Conservation (phyloP, 257 asterid species). For the Buddleja alternifolia region DNA sequence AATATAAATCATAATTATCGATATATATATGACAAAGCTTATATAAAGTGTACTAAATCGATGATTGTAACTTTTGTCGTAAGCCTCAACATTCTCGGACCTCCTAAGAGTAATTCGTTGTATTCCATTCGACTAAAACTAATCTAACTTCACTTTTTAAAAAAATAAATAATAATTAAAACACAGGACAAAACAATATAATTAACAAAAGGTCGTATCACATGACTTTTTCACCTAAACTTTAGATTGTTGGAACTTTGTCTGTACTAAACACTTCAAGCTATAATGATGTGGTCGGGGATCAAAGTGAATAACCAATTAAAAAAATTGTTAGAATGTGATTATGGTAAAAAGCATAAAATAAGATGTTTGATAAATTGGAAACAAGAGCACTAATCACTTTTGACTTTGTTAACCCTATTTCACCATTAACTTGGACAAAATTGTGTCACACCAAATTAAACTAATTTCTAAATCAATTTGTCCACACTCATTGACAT, state of each 20-base stretch:
- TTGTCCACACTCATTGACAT: background rate
- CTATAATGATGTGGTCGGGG: constrained; percentile 52
- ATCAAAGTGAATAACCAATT: constrained; percentile 22
- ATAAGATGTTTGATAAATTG: constrained; percentile 27
- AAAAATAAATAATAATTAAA: background rate
- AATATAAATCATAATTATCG: too few relatives aligned
- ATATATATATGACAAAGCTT: too few relatives aligned
- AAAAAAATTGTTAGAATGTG: background rate
- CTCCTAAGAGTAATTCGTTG: too few relatives aligned
- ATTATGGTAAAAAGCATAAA: constrained; percentile 24
- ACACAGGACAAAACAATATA: background rate
- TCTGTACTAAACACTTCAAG: constrained; percentile 44
- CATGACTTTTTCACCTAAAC: constrained; percentile 31
- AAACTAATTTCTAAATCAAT: background rate
- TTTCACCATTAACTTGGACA: constrained; percentile 24
- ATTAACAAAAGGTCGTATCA: constrained; percentile 12
- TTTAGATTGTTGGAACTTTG: constrained; percentile 31
- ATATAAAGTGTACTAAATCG: too few relatives aligned
- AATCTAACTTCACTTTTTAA: too few relatives aligned
- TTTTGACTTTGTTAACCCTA: constrained; percentile 43
- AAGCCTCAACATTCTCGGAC: too few relatives aligned
- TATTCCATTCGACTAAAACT: too few relatives aligned
- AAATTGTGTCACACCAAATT: background rate
- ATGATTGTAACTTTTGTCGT: too few relatives aligned
- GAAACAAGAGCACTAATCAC: constrained; percentile 42